Conservation (phyloP, 345 rosid species). For the Salix dunnii region DNA sequence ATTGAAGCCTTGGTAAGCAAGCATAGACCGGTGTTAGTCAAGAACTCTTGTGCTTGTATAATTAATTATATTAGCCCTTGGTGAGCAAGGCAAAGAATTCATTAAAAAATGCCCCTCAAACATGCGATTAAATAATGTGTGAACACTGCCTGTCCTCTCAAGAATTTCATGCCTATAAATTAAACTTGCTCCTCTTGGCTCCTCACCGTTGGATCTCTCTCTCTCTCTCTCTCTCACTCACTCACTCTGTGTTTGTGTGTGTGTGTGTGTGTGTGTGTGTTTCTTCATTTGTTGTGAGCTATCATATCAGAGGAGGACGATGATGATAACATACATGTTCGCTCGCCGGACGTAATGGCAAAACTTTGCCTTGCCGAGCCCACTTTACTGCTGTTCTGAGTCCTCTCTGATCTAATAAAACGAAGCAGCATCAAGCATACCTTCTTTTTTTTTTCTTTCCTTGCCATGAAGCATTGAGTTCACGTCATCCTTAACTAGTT, state of each 20-base stretch:
- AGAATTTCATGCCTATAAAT: not conserved
- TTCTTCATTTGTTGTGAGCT: no score
- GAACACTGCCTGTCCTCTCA: not conserved
- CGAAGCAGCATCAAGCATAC: no score
- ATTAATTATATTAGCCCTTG: constrained; percentile 2
- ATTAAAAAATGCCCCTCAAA: not conserved
- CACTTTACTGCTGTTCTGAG: constrained; percentile 6
- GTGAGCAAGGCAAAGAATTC: not conserved
- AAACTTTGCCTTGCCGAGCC: constrained; percentile 25
- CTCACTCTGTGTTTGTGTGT: no score
- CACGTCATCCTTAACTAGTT: no score
- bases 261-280: no score
- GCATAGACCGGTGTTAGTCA: no score
- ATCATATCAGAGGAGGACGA: constrained; percentile 20
- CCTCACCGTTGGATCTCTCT: no score
- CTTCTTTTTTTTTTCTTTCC: no score
- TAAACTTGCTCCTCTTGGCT: not conserved
- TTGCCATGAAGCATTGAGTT: no score
- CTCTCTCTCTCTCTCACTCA: no score
- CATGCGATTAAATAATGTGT: not conserved
- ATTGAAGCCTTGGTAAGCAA: no score
- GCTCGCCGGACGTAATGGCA: constrained; percentile 39
- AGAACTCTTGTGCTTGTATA: no score
- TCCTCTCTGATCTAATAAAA: not conserved
- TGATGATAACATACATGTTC: constrained; percentile 19